Evolutionary conservation across 306 rosid genomes (phyloP).

Genomic region (Neltuma alba): DNA sequence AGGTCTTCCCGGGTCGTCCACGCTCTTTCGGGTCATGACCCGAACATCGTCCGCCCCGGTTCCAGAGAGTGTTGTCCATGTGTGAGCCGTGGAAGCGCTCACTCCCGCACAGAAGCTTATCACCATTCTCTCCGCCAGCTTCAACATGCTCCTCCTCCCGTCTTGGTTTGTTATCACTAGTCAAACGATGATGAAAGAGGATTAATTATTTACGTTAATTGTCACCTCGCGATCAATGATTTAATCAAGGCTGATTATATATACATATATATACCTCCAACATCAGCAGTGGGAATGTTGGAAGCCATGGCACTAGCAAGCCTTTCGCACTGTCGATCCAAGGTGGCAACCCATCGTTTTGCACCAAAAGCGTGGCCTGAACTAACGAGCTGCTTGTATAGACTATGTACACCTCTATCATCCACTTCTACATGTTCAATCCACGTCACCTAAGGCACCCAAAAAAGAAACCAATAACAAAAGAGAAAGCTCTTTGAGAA

Average conservation of each 20-base stretch:
- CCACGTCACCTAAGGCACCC: slow-evolving; percentile 72
- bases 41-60: slow-evolving; percentile 96
- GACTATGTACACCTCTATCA: slow-evolving; percentile 88
- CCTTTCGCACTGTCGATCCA: slow-evolving; percentile 91
- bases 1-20: slow-evolving; percentile 94
- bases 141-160: slow-evolving; percentile 95
- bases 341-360: slow-evolving; percentile 90
- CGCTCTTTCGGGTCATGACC: slow-evolving; percentile 94
- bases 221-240: background rate
- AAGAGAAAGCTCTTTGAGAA: background rate
- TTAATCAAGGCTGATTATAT: background rate
- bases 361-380: slow-evolving; percentile 95
- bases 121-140: slow-evolving; percentile 96
- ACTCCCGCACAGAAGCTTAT: slow-evolving; percentile 96
- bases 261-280: slow-evolving; percentile 67
- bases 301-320: slow-evolving; percentile 96
- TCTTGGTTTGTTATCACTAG: slow-evolving; percentile 91
- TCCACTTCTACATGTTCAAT: slow-evolving; percentile 93
- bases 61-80: slow-evolving; percentile 92
- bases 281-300: slow-evolving; percentile 75
- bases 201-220: background rate
- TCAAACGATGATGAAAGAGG: background rate
- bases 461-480: background rate
- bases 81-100: slow-evolving; percentile 93
- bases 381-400: slow-evolving; percentile 83